phyloP scores from a whole-genome alignment of 1,284 basidiomycete species.

The Ganoderma meredithae region DNA sequence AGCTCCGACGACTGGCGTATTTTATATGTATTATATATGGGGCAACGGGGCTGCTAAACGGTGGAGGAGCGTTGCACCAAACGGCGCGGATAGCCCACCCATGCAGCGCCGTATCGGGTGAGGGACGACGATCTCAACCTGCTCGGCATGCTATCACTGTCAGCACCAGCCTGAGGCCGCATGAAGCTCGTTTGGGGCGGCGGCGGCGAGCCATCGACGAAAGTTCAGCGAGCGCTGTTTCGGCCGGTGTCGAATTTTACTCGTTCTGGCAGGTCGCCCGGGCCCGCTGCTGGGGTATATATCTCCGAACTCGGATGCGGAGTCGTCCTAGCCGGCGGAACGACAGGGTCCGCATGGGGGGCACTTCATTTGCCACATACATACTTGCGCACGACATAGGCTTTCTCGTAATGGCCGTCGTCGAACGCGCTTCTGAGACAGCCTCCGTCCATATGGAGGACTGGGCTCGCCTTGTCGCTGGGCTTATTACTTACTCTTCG shows the following conservation, averaged over 20 bases:
- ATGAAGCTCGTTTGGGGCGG: background rate
- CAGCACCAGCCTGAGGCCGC: background rate
- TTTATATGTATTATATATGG: too few relatives aligned
- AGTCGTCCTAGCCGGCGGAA: background rate
- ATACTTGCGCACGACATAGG: background rate
- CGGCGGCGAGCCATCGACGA: background rate
- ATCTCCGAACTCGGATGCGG: background rate
- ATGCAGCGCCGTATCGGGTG: background rate
- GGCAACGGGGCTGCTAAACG: background rate
- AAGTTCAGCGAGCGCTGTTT: background rate
- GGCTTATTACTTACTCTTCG: background rate
- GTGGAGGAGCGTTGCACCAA: background rate
- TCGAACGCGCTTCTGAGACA: background rate
- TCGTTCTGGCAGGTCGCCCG: background rate
- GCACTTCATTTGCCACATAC: background rate
- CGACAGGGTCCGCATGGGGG: background rate
- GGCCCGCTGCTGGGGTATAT: background rate
- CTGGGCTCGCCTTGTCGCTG: background rate
- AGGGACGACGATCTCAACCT: background rate
- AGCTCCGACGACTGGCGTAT: background rate
- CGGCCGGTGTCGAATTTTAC: background rate
- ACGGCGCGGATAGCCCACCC: background rate
- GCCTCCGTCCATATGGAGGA: background rate
- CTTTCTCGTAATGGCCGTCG: background rate
- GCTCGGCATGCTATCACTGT: background rate